Base-by-base conservation (phyloP, 306 rosid species). In the Vigna mungo region DNA sequence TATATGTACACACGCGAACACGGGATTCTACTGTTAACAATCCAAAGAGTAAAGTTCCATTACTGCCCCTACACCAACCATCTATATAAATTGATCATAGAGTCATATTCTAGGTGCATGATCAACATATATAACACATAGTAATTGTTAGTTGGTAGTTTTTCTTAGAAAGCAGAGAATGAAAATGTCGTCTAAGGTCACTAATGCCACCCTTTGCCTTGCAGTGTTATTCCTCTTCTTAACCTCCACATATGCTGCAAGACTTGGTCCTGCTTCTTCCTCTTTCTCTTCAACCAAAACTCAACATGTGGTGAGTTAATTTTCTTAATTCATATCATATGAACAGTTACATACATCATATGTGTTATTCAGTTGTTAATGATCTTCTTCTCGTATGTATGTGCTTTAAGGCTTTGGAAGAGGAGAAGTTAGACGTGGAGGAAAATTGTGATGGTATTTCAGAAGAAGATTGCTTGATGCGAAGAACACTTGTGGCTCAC, bases 401-500 rank as follows among this genome's bases (percentile, higher is more conserved):
- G 79, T 70, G 27, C 14, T 59, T 76, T 66, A 81, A 91, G 96
- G 89, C 25, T 74, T 63, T 69, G 54, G 91, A 82, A 44, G 80
- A 79, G 9, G 85, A 81, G 17, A 81, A 78, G 27, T 75, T 75
- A 1, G 48, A 77, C 43, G 77, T 23, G 74, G 96, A 90, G 67
- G 90, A 89, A 61, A 80, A 68, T 59, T 94, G 98, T 81, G 88
- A 87, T 21, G 95, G 90, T 20, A 74, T 84, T 74, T 88, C 72
- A 2, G 89, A 88, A 88, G 93, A 90, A 6, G 96, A 92, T 70
- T 94, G 97, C 69, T 84, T 94, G 72, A 87, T 89, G 92, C 85
- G 96, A 84, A 92, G 94, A 87, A 92, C 97, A 25, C 91, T 92
- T 52, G 92, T 85, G 3, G 98, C 98, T 63, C 98, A 94, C 67